Conservation (phyloP, 2,329 filamentous ascomycete genomes). For the Calonectria multiphialidica region DNA sequence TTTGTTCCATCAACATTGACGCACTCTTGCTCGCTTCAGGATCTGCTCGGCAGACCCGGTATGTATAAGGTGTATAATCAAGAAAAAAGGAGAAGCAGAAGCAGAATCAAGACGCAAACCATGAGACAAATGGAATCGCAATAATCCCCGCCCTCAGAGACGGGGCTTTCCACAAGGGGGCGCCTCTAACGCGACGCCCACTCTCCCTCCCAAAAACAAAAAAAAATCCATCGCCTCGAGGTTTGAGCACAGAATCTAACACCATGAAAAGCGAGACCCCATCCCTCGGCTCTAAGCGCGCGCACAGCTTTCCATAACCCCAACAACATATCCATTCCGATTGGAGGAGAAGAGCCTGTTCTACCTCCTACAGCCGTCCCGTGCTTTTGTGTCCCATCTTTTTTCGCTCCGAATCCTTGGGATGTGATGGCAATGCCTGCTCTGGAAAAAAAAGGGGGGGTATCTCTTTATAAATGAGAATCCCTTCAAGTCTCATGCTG, state of each 20-base stretch:
- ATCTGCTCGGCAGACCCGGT: conserved; percentile 48
- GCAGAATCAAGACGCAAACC: conserved; percentile 41
- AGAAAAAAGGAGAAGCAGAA: conserved; percentile 42
- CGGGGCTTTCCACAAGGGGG: conserved; percentile 35
- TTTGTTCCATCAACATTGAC: conserved; percentile 46
- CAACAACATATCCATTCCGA: conserved; percentile 25
- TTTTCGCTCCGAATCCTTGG: conserved; percentile 49
- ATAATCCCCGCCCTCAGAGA: conserved; percentile 30
- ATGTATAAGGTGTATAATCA: conserved; percentile 49
- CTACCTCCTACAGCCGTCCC: conserved; percentile 36
- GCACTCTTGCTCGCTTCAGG: conserved; percentile 44
- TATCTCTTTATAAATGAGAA: conserved; percentile 30
- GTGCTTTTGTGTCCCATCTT: conserved; percentile 44
- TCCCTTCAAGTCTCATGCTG: conserved; percentile 38
- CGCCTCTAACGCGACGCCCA: conserved; percentile 27
- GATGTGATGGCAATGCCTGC: conserved; percentile 47
- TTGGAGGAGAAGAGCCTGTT: conserved; percentile 38
- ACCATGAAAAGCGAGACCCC: conserved; percentile 19
- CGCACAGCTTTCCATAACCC: conserved; percentile 30
- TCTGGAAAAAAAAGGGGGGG: conserved; percentile 31
- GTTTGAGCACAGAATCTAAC: conserved; percentile 22
- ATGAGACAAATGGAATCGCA: conserved; percentile 48
- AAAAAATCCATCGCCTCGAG: conserved; percentile 20
- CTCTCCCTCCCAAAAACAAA: conserved; percentile 21
- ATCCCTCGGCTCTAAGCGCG: conserved; percentile 26